Evolutionary conservation across 306 rosid genomes (phyloP).

Genomic region (Oemleria cerasiformis): DNA sequence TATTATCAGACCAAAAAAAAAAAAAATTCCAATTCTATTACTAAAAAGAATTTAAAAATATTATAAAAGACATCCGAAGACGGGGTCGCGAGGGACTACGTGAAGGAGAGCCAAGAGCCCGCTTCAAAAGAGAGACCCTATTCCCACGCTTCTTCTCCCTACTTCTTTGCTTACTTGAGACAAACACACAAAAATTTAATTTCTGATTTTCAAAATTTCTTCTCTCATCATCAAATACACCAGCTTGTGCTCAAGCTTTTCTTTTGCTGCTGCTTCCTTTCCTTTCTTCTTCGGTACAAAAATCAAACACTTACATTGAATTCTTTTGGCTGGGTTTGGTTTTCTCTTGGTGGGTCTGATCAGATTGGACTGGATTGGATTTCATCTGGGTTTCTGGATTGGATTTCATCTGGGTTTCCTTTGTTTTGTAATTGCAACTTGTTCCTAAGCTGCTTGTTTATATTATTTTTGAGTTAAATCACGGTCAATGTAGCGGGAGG

Average conservation of each 20-base stretch:
- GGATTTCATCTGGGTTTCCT: slow-evolving; percentile 19
- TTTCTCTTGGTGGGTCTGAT: slow-evolving; percentile 10
- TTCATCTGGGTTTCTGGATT: slow-evolving; percentile 17
- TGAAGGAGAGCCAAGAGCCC: background rate
- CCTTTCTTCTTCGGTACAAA: slow-evolving; percentile 1
- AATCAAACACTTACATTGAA: background rate
- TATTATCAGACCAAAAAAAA: background rate
- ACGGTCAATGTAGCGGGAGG: background rate
- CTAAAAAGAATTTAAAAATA: no score
- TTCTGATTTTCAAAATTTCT: background rate
- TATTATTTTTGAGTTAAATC: background rate
- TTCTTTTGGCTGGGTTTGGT: background rate
- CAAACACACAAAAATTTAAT: no score
- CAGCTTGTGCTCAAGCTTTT: background rate
- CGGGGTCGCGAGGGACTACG: no score
- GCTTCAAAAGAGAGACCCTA: slow-evolving; percentile 30
- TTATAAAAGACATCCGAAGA: no score
- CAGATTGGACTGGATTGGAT: background rate
- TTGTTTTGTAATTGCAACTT: background rate
- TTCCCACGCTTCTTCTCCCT: slow-evolving; percentile 37
- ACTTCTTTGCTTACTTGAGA: background rate
- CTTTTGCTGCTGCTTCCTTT: background rate
- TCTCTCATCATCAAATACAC: background rate
- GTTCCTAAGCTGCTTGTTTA: background rate
- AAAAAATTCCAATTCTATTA: no score